Percentiles rank a stretch among this genome's conserved stretches.
Conservation (phyloP, 2,329 filamentous ascomycete species). For the Teratosphaeriaceae sp. region DNA sequence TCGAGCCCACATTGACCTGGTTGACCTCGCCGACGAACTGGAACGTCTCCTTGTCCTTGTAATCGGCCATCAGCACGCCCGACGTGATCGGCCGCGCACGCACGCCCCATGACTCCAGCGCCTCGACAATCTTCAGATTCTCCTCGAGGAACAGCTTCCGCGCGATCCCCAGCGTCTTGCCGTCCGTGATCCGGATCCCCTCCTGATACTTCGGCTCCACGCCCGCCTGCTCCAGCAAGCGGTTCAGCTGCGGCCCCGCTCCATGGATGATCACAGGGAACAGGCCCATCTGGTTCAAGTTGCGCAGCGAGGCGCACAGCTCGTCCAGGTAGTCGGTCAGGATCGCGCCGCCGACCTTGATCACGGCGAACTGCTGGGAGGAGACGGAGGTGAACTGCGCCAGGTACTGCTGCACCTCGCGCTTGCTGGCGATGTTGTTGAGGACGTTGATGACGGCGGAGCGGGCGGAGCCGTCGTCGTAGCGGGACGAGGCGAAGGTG, state of each 20-base stretch:
- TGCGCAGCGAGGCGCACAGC: slow-evolving; percentile 79
- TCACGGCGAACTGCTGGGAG: slow-evolving; percentile 94
- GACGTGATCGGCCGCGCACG: slow-evolving; percentile 81
- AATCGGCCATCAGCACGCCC: slow-evolving; percentile 87
- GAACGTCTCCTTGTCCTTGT: slow-evolving; percentile 94
- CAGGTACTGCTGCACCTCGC: slow-evolving; percentile 95
- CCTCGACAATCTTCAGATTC: slow-evolving; percentile 86
- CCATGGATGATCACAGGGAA: slow-evolving; percentile 96
- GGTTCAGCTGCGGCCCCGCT: slow-evolving; percentile 90
- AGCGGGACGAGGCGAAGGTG: slow-evolving; percentile 19
- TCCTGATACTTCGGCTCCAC: slow-evolving; percentile 95
- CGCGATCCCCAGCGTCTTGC: slow-evolving; percentile 85
- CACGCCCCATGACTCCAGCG: slow-evolving; percentile 83
- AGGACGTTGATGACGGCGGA: slow-evolving; percentile 83
- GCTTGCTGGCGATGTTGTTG: slow-evolving; percentile 92
- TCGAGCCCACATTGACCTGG: slow-evolving; percentile 80
- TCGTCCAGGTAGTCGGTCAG: slow-evolving; percentile 90
- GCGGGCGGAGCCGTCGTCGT: slow-evolving; percentile 56
- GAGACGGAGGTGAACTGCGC: slow-evolving; percentile 96
- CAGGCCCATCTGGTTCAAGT: slow-evolving; percentile 89
- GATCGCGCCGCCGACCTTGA: slow-evolving; percentile 96
- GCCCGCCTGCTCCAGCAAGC: slow-evolving; percentile 78
- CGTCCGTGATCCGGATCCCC: slow-evolving; percentile 91
- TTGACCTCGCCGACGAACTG: slow-evolving; percentile 94
- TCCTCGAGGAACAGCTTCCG: slow-evolving; percentile 91